These are phyloP conservation scores for Sporothrix sp. DNA, from an alignment of 2,329 filamentous ascomycete genomes.

Conservation along the genomic window DNA sequence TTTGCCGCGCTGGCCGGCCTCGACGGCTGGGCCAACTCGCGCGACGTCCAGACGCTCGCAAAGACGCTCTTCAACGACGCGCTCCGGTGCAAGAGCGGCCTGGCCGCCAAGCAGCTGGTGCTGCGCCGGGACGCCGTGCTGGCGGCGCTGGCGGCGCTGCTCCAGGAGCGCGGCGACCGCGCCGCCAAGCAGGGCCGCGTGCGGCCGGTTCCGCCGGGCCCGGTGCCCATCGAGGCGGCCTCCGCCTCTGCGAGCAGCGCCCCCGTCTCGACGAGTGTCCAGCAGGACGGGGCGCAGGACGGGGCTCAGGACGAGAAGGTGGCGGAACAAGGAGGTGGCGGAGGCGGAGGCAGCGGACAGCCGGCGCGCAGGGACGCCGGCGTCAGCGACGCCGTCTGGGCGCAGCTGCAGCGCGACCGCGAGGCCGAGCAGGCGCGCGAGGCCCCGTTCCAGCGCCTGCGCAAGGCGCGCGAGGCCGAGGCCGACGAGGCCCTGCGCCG, in stretches of 20 bases:
- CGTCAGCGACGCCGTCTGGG: constrained; percentile 52
- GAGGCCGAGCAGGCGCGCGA: constrained; percentile 30
- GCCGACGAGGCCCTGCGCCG: constrained; percentile 25
- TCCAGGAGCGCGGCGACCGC: not conserved
- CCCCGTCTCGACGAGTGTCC: not conserved
- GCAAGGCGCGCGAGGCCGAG: constrained; percentile 17
- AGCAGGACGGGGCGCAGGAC: not conserved
- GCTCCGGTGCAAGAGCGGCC: constrained; percentile 25
- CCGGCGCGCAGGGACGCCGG: constrained; percentile 42
- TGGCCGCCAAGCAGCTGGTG: constrained; percentile 11
- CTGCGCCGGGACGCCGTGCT: constrained; percentile 13
- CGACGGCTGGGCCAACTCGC: constrained; percentile 51
- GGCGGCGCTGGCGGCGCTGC: constrained; percentile 15
- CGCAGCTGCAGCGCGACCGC: constrained; percentile 45
- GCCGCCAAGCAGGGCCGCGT: not conserved
- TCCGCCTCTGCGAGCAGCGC: not conserved
- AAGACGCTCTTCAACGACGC: constrained; percentile 38
- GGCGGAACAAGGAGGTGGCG: not conserved
- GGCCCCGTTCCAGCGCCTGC: constrained; percentile 24
- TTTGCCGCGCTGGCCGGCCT: constrained; percentile 34
- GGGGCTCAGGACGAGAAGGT: not conserved
- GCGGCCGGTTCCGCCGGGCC: not conserved
- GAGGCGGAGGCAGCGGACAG: too few relatives aligned
- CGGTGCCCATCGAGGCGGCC: not conserved
- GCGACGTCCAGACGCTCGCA: constrained; percentile 48